phyloP scores from a whole-genome alignment of 805 yeast species.

The Candida montana region DNA sequence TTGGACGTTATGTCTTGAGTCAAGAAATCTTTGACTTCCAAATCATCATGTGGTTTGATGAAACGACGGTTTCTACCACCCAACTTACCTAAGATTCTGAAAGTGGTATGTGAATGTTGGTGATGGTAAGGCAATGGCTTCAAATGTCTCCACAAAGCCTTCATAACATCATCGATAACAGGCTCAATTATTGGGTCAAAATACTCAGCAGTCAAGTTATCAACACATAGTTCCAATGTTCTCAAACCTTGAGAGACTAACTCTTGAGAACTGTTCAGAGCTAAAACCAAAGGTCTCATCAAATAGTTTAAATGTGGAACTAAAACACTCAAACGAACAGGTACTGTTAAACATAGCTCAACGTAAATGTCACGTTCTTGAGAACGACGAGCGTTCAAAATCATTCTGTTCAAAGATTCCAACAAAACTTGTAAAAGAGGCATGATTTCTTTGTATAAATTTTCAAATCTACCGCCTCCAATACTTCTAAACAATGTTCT shows the following conservation, averaged over 20 bases:
- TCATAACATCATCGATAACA: slow-evolving; percentile 89
- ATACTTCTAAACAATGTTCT: slow-evolving; percentile 88
- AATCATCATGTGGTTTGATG: slow-evolving; percentile 66
- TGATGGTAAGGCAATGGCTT: slow-evolving; percentile 93
- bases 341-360: slow-evolving; percentile 91
- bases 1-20: slow-evolving; percentile 68
- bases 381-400: slow-evolving; percentile 76
- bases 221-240: slow-evolving; percentile 93
- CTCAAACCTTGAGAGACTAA: slow-evolving; percentile 91
- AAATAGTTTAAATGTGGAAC: slow-evolving; percentile 88
- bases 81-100: slow-evolving; percentile 86
- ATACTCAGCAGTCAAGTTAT: slow-evolving; percentile 91
- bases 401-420: slow-evolving; percentile 79
- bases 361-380: slow-evolving; percentile 93
- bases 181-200: slow-evolving; percentile 98
- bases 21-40: slow-evolving; percentile 46
- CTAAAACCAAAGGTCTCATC: slow-evolving; percentile 87
- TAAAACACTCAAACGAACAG: slow-evolving; percentile 86
- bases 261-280: slow-evolving; percentile 86
- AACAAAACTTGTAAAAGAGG: slow-evolving; percentile 84
- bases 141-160: slow-evolving; percentile 85
- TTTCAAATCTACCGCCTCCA: slow-evolving; percentile 95
- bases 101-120: slow-evolving; percentile 91
- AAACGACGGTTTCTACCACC: slow-evolving; percentile 95
- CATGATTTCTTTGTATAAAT: slow-evolving; percentile 84